Evolutionary conservation across 2,329 filamentous ascomycete species (phyloP).

Genomic region (Berkeleyomyces rouxiae): DNA sequence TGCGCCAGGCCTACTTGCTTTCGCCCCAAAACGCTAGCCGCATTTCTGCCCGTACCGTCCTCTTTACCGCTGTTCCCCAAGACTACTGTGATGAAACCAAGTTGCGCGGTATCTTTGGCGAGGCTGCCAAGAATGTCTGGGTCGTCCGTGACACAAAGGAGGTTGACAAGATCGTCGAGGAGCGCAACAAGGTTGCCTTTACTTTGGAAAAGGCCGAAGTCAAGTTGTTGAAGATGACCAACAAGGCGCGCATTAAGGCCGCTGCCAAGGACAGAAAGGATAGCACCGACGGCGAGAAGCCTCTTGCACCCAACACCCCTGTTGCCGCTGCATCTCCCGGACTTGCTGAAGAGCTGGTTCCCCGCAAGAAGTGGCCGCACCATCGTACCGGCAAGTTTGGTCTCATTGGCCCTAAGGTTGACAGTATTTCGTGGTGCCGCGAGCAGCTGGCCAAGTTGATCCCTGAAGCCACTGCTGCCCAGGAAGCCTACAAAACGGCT

Average conservation of each 20-base stretch:
- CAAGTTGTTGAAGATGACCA: constrained; percentile 64
- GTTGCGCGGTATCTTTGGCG: constrained; percentile 65
- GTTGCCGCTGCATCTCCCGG: background rate
- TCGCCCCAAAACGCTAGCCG: constrained; percentile 71
- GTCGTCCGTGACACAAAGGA: constrained; percentile 61
- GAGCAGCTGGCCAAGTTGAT: constrained; percentile 37
- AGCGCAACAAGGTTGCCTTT: constrained; percentile 64
- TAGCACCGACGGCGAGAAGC: constrained; percentile 22
- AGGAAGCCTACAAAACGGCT: constrained; percentile 48
- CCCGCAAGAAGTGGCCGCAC: constrained; percentile 49
- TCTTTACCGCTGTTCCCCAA: constrained; percentile 72
- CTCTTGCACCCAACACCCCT: constrained; percentile 34
- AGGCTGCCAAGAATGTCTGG: constrained; percentile 71
- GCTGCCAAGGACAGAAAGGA: constrained; percentile 41
- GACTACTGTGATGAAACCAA: constrained; percentile 62
- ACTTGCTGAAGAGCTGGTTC: constrained; percentile 49
- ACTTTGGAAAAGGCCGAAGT: constrained; percentile 78
- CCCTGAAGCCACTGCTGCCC: constrained; percentile 48
- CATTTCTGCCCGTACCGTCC: constrained; percentile 76
- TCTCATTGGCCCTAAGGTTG: constrained; percentile 49
- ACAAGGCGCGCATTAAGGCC: constrained; percentile 49
- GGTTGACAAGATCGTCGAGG: constrained; percentile 63
- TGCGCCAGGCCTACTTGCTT: constrained; percentile 81
- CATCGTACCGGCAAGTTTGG: constrained; percentile 50
- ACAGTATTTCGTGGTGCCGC: constrained; percentile 75